Evolutionary conservation across 2,329 filamentous ascomycete species (phyloP).

Genomic region (Sporothrix brasiliensis): DNA sequence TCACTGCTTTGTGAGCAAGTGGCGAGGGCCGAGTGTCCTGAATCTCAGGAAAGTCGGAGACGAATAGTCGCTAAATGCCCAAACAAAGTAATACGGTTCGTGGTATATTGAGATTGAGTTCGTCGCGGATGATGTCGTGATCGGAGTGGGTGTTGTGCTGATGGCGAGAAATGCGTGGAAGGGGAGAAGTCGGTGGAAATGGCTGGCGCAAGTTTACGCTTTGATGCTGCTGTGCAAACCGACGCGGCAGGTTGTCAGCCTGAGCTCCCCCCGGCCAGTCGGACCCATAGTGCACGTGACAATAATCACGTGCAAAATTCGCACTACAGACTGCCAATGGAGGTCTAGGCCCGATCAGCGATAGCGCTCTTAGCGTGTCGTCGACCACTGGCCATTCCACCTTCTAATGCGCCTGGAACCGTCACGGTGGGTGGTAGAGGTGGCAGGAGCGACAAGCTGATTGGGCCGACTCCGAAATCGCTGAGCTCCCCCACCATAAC

Average conservation of each 20-base stretch:
- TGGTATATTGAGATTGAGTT: background rate
- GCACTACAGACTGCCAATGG: background rate
- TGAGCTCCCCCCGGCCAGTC: background rate
- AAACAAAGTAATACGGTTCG: background rate
- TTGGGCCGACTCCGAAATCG: slow-evolving; percentile 30
- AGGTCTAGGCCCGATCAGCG: background rate
- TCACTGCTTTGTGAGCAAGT: slow-evolving; percentile 14
- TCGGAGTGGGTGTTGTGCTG: slow-evolving; percentile 18
- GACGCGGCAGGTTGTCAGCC: slow-evolving; percentile 34
- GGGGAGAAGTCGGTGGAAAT: slow-evolving; percentile 30
- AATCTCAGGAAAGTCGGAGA: background rate
- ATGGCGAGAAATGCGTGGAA: slow-evolving; percentile 23
- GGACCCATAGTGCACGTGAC: background rate
- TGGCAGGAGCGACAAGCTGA: slow-evolving; percentile 3
- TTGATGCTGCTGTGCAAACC: slow-evolving; percentile 14
- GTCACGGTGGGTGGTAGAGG: slow-evolving; percentile 22
- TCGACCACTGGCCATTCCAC: background rate
- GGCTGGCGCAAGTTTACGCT: slow-evolving; percentile 19
- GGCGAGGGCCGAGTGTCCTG: background rate
- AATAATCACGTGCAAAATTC: background rate
- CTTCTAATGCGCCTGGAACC: slow-evolving; percentile 10
- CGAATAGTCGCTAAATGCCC: too few species aligned
- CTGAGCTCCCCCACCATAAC: slow-evolving; percentile 28
- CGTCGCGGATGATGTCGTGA: background rate
- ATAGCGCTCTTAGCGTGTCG: background rate